Percentiles rank a stretch among this genome's conserved stretches.
These are phyloP conservation scores for Hericium erinaceus DNA, from an alignment of 768 basidiomycete genomes.

Conservation along the genomic window DNA sequence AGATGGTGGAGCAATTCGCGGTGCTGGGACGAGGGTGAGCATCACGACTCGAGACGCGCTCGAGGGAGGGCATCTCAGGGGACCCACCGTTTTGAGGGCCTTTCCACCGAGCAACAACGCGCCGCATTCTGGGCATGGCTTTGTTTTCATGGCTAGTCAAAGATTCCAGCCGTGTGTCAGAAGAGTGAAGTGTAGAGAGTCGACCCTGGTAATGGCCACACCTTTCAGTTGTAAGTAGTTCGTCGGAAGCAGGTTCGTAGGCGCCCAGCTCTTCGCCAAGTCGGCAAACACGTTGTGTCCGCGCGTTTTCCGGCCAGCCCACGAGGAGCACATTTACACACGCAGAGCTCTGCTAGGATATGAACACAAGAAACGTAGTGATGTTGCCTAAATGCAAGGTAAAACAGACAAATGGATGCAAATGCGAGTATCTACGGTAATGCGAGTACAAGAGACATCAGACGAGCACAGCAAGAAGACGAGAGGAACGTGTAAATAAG, in stretches of 20 bases:
- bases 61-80: not conserved
- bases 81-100: not conserved
- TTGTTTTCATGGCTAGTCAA: not conserved
- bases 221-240: no score
- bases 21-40: not conserved
- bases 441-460: conserved; percentile 4
- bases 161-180: no score
- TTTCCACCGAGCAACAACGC: not conserved
- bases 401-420: not conserved
- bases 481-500: not conserved
- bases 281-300: no score
- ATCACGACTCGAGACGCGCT: not conserved
- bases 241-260: no score
- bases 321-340: no score
- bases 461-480: conserved; percentile 4
- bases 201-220: no score
- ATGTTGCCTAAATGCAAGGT: not conserved
- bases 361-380: not conserved
- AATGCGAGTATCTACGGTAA: not conserved
- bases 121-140: not conserved
- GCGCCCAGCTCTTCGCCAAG: no score
- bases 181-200: no score
- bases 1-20: not conserved
- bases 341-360: no score
- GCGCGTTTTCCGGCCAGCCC: no score